Evolutionary conservation across 805 yeast species (phyloP), one percentile per base, ranked within the genome.

Genomic region (Pichia nakasei): DNA sequence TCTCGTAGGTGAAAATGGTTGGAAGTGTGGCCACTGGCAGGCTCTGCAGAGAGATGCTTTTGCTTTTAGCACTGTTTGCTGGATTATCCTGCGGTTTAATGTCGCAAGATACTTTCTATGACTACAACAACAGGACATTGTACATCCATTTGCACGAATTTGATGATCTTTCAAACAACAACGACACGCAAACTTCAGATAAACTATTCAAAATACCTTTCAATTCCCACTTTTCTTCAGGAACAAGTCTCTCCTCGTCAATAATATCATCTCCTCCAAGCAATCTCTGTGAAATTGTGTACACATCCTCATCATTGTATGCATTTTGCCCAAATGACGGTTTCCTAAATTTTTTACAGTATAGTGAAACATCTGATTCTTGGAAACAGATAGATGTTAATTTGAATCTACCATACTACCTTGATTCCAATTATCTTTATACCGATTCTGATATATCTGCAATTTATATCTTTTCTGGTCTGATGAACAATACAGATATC

Each of bases 401-500:
- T 2, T 42, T 46, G 19, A 29, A 42, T 5, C 35, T 59, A 4
- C 46, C 45, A 6, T 60, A 48, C 44, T 53, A 51, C 39, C 51
- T 55, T 9, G 60, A 57, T 8, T 57, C 80, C 2, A 58, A 75
- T 0, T 64, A 74, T 41, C 55, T 79, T 43, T 60, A 74, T 3
- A 65, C 73, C 0, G 44, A 54, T 18, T 66, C 69, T 17, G 60
- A 63, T 15, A 52, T 63, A 8, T 56, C 62, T 17, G 61, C 69
- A 2, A 52, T 78, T 0, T 79, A 73, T 53, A 66, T 78, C 0
- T 79, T 73, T 52, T 83, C 84, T 2, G 85, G 85, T 0, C 56
- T 58, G 4, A 48, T 57, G 32, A n/a, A 17, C 4, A 17, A 4
- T 3, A 24, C 4, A 3, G 8, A 18, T 5, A 61, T 71, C 1